Conservation (phyloP, 176 grass and related monocot species). For the Poa annua region DNA sequence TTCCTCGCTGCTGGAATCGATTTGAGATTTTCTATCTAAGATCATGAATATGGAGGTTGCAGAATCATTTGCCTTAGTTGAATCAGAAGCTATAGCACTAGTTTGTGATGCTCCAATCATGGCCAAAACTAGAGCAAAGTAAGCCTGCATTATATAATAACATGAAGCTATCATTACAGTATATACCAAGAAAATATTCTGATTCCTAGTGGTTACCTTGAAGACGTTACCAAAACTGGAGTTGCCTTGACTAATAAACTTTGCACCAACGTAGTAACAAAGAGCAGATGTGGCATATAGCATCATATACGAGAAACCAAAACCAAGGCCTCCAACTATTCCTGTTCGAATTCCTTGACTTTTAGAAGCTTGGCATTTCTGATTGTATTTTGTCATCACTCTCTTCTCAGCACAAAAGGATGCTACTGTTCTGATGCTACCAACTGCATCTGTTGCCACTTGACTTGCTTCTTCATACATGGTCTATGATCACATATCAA, state of each 20-base stretch:
- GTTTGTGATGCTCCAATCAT: constrained; percentile 24
- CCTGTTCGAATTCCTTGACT: constrained; percentile 49
- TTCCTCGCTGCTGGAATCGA: constrained; percentile 43
- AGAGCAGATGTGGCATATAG: constrained; percentile 28
- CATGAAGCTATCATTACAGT: constrained; percentile 15
- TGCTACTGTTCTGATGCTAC: constrained; percentile 76
- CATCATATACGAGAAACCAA: constrained; percentile 55
- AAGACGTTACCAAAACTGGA: constrained; percentile 45
- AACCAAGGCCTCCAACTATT: constrained; percentile 55
- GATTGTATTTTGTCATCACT: constrained; percentile 43
- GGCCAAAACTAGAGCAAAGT: constrained; percentile 36
- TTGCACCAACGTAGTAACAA: constrained; percentile 51
- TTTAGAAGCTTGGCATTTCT: constrained; percentile 48
- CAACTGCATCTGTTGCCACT: constrained; percentile 71
- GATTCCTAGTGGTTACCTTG: constrained; percentile 36
- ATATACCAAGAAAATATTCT: neutral
- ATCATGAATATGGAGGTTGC: constrained; percentile 40
- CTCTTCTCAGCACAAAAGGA: constrained; percentile 73
- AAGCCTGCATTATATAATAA: constrained; percentile 36
- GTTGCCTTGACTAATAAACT: constrained; percentile 42
- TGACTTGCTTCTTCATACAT: constrained; percentile 89
- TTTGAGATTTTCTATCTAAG: constrained; percentile 33
- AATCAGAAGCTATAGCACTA: constrained; percentile 41
- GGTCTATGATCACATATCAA: constrained; percentile 28
- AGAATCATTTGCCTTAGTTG: constrained; percentile 40